These are phyloP conservation scores for Cladosporium velox DNA, from an alignment of 2,329 filamentous ascomycete species.

Conservation along the genomic window DNA sequence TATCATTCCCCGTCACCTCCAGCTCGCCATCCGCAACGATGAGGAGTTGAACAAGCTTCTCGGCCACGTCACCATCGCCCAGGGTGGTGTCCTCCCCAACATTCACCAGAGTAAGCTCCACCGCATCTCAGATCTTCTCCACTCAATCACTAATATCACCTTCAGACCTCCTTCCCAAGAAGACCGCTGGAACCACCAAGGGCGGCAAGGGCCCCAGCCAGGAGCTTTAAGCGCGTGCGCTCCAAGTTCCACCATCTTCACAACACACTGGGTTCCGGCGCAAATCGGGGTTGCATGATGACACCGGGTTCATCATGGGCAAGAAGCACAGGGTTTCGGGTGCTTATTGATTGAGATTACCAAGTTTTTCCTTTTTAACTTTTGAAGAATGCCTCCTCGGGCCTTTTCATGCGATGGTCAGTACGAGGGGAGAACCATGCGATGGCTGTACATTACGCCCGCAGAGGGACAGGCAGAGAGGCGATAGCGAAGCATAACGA, in stretches of 20 bases:
- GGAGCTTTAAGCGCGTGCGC: slow-evolving; percentile 71
- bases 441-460: slow-evolving; percentile 22
- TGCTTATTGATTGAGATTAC: slow-evolving; percentile 22
- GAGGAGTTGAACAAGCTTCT: slow-evolving; percentile 99
- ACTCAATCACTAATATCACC: slow-evolving; percentile 42
- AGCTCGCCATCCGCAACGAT: slow-evolving; percentile 98
- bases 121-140: slow-evolving; percentile 15
- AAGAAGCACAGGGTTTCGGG: slow-evolving; percentile 21
- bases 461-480: slow-evolving; percentile 17
- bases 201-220: slow-evolving; percentile 84
- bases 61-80: slow-evolving; percentile 93
- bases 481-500: slow-evolving; percentile 22
- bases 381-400: slow-evolving; percentile 21
- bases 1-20: slow-evolving; percentile 98
- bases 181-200: slow-evolving; percentile 72
- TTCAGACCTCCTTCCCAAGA: slow-evolving; percentile 96
- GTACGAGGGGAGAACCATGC: slow-evolving; percentile 15
- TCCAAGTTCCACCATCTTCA: slow-evolving; percentile 13
- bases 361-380: slow-evolving; percentile 19
- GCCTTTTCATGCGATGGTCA: slow-evolving; percentile 20
- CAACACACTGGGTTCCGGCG: slow-evolving; percentile 33
- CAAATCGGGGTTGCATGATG: slow-evolving; percentile 36
- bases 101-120: slow-evolving; percentile 84
- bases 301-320: slow-evolving; percentile 38
- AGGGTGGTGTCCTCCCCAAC: slow-evolving; percentile 95